Conservation (phyloP, 2,329 filamentous ascomycete genomes). For the Periconia sp. region DNA sequence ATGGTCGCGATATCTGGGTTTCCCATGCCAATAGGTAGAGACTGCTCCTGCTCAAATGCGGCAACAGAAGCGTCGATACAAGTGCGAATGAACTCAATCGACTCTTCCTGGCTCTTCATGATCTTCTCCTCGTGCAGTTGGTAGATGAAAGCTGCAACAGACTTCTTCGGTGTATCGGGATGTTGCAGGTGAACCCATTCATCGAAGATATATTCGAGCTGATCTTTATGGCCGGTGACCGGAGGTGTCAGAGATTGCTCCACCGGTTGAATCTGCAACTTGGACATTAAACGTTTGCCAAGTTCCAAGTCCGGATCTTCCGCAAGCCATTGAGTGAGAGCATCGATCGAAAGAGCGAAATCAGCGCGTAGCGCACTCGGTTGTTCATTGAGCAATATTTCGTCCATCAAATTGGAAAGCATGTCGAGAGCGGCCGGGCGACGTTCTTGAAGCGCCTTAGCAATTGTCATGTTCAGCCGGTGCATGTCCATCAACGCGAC, state of each 20-base stretch:
- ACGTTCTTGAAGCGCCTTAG: slow-evolving; percentile 73
- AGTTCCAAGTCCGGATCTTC: slow-evolving; percentile 71
- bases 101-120: slow-evolving; percentile 76
- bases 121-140: slow-evolving; percentile 79
- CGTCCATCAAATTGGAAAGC: slow-evolving; percentile 78
- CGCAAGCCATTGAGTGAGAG: slow-evolving; percentile 79
- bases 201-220: slow-evolving; percentile 93
- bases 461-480: slow-evolving; percentile 67
- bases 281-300: slow-evolving; percentile 74
- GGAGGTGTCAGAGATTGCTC: slow-evolving; percentile 62
- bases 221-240: slow-evolving; percentile 70
- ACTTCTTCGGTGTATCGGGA: slow-evolving; percentile 74
- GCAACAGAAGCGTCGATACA: slow-evolving; percentile 81
- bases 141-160: slow-evolving; percentile 76
- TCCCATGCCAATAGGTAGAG: slow-evolving; percentile 61
- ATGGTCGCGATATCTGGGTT: slow-evolving; percentile 66
- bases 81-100: slow-evolving; percentile 78
- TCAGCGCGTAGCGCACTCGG: slow-evolving; percentile 83
- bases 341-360: slow-evolving; percentile 82
- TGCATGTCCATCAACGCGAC: slow-evolving; percentile 66
- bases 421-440: slow-evolving; percentile 78
- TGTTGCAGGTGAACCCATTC: slow-evolving; percentile 91
- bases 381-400: slow-evolving; percentile 77
- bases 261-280: slow-evolving; percentile 65
- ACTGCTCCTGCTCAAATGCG: slow-evolving; percentile 75